Evolutionary conservation across 2,329 filamentous ascomycete genomes (phyloP).

Genomic region (Fusarium algeriense): DNA sequence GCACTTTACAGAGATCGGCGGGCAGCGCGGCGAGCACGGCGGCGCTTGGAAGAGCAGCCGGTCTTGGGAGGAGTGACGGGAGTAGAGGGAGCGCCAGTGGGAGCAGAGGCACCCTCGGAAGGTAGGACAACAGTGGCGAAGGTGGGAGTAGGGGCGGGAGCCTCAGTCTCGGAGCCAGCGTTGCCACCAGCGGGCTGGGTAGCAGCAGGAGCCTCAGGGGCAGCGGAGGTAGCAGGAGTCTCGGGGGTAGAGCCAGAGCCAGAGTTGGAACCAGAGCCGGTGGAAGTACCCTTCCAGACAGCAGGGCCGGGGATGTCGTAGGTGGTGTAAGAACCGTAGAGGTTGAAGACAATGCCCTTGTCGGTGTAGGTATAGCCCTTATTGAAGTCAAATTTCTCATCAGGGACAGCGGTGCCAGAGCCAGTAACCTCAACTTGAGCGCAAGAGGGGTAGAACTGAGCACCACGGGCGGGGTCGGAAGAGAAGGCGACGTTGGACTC

Average conservation of each 20-base stretch:
- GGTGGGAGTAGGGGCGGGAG: slow-evolving; percentile 37
- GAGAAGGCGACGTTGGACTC: slow-evolving; percentile 54
- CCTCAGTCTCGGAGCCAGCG: neutral
- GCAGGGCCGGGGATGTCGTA: slow-evolving; percentile 54
- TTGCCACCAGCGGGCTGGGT: slow-evolving; percentile 35
- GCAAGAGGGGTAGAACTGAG: slow-evolving; percentile 66
- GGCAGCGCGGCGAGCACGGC: slow-evolving; percentile 40
- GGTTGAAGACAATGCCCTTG: slow-evolving; percentile 69
- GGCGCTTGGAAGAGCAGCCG: slow-evolving; percentile 41
- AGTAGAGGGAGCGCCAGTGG: slow-evolving; percentile 22
- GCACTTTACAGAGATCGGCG: slow-evolving; percentile 38
- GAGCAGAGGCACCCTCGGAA: slow-evolving; percentile 26
- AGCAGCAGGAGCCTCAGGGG: slow-evolving; percentile 21
- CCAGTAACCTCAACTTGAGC: slow-evolving; percentile 71
- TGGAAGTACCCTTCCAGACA: slow-evolving; percentile 46
- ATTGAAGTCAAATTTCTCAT: slow-evolving; percentile 60
- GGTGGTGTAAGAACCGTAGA: slow-evolving; percentile 59
- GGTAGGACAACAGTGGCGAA: slow-evolving; percentile 41
- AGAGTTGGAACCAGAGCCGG: slow-evolving; percentile 30
- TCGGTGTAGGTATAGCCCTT: slow-evolving; percentile 68
- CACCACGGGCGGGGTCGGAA: slow-evolving; percentile 50
- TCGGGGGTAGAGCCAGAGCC: slow-evolving; percentile 12
- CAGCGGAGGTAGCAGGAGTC: slow-evolving; percentile 34
- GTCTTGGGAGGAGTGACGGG: slow-evolving; percentile 35
- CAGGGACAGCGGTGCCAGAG: slow-evolving; percentile 54